phyloP scores from a whole-genome alignment of 495 filamentous ascomycete species.

The Neurospora africana region DNA sequence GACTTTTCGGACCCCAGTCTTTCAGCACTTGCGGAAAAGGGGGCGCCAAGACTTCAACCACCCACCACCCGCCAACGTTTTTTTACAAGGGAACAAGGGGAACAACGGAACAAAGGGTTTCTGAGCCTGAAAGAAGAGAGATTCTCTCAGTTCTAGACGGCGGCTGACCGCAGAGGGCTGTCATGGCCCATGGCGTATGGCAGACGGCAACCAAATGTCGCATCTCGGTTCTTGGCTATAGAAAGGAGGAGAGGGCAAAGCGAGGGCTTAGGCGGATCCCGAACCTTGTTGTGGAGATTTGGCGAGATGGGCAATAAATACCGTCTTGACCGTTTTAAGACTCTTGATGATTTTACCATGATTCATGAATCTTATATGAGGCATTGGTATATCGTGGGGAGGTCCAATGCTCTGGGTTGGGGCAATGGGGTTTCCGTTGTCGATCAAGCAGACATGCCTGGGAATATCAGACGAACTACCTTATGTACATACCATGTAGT shows the following conservation, averaged over 20 bases:
- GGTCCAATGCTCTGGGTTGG: not conserved
- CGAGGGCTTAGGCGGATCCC: not conserved
- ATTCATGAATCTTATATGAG: not conserved
- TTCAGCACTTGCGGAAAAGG: not conserved
- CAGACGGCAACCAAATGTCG: not conserved
- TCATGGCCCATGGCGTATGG: not conserved
- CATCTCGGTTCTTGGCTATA: not conserved
- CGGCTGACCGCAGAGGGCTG: not conserved
- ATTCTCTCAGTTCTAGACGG: not conserved
- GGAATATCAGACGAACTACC: not conserved
- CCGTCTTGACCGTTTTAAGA: not conserved
- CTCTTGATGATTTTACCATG: not conserved
- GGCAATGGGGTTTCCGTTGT: not conserved
- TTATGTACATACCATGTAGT: too few relatives aligned
- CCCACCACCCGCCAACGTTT: not conserved
- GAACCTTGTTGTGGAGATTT: not conserved
- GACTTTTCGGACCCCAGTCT: not conserved
- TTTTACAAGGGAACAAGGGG: not conserved
- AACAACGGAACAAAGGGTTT: not conserved
- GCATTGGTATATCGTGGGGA: not conserved
- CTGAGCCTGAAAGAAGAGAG: not conserved
- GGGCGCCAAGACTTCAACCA: not conserved
- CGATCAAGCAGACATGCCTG: not conserved
- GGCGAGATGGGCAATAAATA: not conserved
- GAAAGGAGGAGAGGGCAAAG: not conserved